Base-by-base conservation (phyloP, 805 yeast genomes). In the Candida berthetii region DNA sequence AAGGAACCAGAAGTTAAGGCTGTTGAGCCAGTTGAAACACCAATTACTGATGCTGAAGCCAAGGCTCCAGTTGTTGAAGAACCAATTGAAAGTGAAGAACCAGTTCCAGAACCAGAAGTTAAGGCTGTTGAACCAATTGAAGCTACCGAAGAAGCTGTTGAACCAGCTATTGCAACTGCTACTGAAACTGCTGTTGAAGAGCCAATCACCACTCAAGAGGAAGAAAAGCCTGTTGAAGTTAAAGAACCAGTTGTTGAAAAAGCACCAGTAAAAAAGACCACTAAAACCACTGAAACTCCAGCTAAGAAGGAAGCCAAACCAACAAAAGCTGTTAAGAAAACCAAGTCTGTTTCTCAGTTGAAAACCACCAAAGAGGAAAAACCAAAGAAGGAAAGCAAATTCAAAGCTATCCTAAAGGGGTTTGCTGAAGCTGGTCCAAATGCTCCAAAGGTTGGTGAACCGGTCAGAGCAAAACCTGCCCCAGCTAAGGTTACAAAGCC, bases 221-320 rank as follows among this genome's bases (percentile, higher is more conserved):
- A 34, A 15, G 24, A 34, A 6, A 20, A n/a, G 4, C n/a, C 15
- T 17, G 27, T 15, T 4, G 38, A 25, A 14, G 19, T 18, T 16
- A 22, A 28, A 11, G 18, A 36, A 25, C 22, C 37, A 40, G 47
- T 43, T 31, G 38, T 34, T 15, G 42, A 32, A 40, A 45, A 45
- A 43, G 41, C 40, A 38, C n/a, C 16, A n/a, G 20, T 20, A 15
- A 15, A 34, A 6, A 20, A n/a, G 4, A 9, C 15, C 14, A 17
- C 27, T 5, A 32, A 28, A n/a, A 18, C 15, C 13, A 18, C 17
- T 4, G 18, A 27, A 15, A 8, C 25, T 19, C 22, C 37, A 40
- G 45, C 41, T 18, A 27, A 27, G 29, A 27, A 27, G 29, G 41
- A 41, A 19, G 32, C 14, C 5, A 25, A 42, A 24, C n/a, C 3